Percentiles rank a stretch among this genome's conserved stretches.
Conservation (phyloP, 2,329 filamentous ascomycete genomes). For the Blastomyces parvus region DNA sequence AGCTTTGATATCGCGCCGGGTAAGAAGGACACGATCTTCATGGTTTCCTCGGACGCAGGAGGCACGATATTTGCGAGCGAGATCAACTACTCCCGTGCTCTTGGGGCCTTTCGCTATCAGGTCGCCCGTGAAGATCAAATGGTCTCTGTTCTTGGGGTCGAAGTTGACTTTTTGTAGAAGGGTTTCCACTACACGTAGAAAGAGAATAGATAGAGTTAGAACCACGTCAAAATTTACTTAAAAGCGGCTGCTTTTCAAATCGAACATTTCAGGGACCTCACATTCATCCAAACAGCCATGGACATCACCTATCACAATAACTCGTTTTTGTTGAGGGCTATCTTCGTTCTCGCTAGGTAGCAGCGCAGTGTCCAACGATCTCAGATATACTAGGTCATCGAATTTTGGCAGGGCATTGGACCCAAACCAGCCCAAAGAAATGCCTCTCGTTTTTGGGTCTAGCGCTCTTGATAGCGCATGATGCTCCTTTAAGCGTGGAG, state of each 20-base stretch:
- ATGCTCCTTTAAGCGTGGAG: slow-evolving; percentile 27
- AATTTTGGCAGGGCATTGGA: slow-evolving; percentile 41
- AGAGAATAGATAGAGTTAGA: slow-evolving; percentile 8
- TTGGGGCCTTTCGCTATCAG: slow-evolving; percentile 81
- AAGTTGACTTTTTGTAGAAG: slow-evolving; percentile 61
- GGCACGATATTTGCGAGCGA: slow-evolving; percentile 63
- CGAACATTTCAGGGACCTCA: slow-evolving; percentile 15
- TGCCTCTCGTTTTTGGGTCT: slow-evolving; percentile 22
- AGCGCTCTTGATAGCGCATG: slow-evolving; percentile 24
- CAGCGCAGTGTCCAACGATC: slow-evolving; percentile 39
- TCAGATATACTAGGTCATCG: slow-evolving; percentile 42
- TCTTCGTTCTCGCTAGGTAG: slow-evolving; percentile 32
- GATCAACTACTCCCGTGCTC: slow-evolving; percentile 64
- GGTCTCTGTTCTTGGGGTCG: slow-evolving; percentile 50
- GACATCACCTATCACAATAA: slow-evolving; percentile 83
- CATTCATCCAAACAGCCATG: slow-evolving; percentile 73
- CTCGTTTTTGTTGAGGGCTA: slow-evolving; percentile 41
- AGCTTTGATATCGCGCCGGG: slow-evolving; percentile 41
- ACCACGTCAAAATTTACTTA: neutral
- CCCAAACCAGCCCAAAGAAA: slow-evolving; percentile 36
- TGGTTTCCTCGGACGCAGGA: slow-evolving; percentile 85
- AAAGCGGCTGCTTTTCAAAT: neutral
- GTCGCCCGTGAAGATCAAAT: slow-evolving; percentile 68
- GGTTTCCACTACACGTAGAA: slow-evolving; percentile 32
- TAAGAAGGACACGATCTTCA: slow-evolving; percentile 74